Base-by-base conservation (phyloP, 768 basidiomycete species). In the Hericium rajendrae region DNA sequence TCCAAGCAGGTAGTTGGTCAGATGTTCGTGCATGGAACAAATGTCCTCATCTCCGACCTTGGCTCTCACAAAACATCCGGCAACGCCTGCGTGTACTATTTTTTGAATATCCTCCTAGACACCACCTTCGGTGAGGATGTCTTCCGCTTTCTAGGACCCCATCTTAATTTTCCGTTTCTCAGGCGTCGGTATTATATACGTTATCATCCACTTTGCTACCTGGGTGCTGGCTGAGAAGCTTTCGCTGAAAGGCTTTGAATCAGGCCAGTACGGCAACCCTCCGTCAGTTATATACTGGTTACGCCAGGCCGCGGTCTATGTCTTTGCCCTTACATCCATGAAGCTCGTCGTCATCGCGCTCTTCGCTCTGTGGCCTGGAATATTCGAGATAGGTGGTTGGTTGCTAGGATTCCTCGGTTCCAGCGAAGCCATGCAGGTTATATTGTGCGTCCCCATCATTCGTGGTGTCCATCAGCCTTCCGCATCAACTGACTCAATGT, bases 1-100 rank as follows among this genome's bases (percentile, higher is more conserved):
- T 86, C 85, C 2, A 97, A 97, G 69, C 94, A 97, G 74, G 74
- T 97, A 55, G 78, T 88, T 13, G 95, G 91, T 49, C 87, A 90
- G 66, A 76, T 86, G 74, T 86, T 89, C 65, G 82, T 93, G 3
- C 91, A 94, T 66, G 80, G 79, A 2, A 74, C 81, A 46, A 94
- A 94, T 67, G 78, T 93, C 20, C 72, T 92, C 38, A 82, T 91
- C 52, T 93, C 93, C 26, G 83, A 83, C 64, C 63, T 91, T 37
- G 82, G 86, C 24, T 91, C 93, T 1, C 73, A 82, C 43, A 76
- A 82, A 57, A 79, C 80, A 0, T 77, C 80, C 15, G 79, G 82
- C 41, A 97, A 97, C 69, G 92, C 95, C 4, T 98, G 95, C 63
- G 85, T 88, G 26, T 82, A 82, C 62, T 97, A 97, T 71, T 94